phyloP scores from a whole-genome alignment of 805 yeast genomes.

The Peterozyma xylosa region DNA sequence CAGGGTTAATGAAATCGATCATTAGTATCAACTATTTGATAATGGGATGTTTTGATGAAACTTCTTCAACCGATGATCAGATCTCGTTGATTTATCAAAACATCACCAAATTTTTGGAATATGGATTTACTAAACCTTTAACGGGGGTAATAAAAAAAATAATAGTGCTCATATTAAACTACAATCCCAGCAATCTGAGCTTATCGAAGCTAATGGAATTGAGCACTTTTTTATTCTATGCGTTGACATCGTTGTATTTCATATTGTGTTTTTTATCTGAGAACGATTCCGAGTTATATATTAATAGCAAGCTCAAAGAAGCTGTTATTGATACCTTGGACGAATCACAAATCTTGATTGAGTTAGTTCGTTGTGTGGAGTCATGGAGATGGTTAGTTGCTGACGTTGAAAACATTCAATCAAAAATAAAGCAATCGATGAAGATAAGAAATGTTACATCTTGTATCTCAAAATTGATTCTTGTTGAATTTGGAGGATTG shows the following conservation, averaged over 20 bases:
- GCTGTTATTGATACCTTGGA: background rate
- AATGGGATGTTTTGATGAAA: constrained; percentile 21
- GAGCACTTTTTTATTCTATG: constrained; percentile 14
- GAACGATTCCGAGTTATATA: constrained; percentile 7
- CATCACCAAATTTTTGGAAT: constrained; percentile 10
- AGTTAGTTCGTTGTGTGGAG: constrained; percentile 45
- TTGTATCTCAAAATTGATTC: constrained; percentile 44
- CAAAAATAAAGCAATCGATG: constrained; percentile 23
- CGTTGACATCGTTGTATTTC: constrained; percentile 20
- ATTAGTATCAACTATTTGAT: constrained; percentile 18
- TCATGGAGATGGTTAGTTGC: constrained; percentile 53
- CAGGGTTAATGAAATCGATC: constrained; percentile 9
- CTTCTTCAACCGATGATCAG: constrained; percentile 14
- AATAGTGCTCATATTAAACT: constrained; percentile 10
- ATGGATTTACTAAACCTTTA: background rate
- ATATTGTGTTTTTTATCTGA: constrained; percentile 8
- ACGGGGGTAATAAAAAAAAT: constrained; percentile 5
- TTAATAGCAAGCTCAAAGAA: background rate
- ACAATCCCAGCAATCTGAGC: constrained; percentile 8
- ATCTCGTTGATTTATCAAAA: constrained; percentile 16
- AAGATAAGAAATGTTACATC: constrained; percentile 51
- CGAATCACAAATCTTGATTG: constrained; percentile 31
- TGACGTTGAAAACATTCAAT: constrained; percentile 14
- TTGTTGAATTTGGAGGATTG: constrained; percentile 58
- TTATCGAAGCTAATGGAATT: constrained; percentile 12